Evolutionary conservation across 202 grass and related monocot species (phyloP), one percentile per base, ranked within the genome.

Genomic region (Hordeum pubiflorum): DNA sequence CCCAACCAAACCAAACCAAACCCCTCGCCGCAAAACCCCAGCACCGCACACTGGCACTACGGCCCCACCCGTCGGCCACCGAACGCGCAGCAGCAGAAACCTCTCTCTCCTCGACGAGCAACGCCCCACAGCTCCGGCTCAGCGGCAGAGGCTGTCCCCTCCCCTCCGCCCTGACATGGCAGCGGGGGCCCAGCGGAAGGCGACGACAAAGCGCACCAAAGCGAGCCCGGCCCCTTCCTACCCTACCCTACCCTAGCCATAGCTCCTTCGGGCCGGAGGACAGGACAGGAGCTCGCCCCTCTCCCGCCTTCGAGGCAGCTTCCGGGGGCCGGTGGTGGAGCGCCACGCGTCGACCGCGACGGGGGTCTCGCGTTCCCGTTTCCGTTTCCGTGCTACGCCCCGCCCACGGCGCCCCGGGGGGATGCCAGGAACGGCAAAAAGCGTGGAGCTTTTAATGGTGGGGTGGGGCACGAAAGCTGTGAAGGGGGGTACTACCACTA

Each of bases 361-460:
- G 10, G 40, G 40, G 40, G 8, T 29, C 14, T 5, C 24, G 1
- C 11, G 23, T 80, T 31, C 26, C 46, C 77, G 26, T 80, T 43
- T 38, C 46, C 77, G 26, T 68, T 68, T 31, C 63, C 37, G 82
- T 78, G 74, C 46, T 27, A 15, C 14, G 37, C 33, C 52, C 23
- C 7, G n/a, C 14, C 22, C 59, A 15, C 18, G 57, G 74, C 18
- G 4, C 82, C 55, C 17, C 31, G 31, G 31, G 31, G 31, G 41
- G 21, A 32, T 64, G 76, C 76, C 83, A 14, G 58, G 40, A 74
- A 80, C 83, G 77, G 83, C 83, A 86, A 74, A 6, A 54, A 5
- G 36, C 62, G 61, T 54, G 33, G 56, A 21, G 23, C 77, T 85
- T 78, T 26, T 26, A 48, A 58, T 5, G 17, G 59, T 7, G 29